These are phyloP conservation scores for Macaranga tanarius DNA, from an alignment of 441 rosid species.

Conservation along the genomic window DNA sequence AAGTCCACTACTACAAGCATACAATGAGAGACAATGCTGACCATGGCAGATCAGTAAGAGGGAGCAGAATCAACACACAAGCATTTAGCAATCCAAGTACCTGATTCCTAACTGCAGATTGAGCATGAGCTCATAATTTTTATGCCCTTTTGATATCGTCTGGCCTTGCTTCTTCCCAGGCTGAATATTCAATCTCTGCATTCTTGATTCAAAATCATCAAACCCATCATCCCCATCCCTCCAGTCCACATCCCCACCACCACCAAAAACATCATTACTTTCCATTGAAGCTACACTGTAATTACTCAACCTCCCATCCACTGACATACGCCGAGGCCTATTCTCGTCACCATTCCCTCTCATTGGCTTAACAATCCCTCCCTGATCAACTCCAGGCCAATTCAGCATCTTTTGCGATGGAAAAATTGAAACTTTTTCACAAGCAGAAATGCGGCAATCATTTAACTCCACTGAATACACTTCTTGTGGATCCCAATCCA, in stretches of 20 bases:
- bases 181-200: slow-evolving; percentile 39
- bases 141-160: slow-evolving; percentile 87
- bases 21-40: background rate
- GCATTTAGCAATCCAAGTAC: slow-evolving; percentile 34
- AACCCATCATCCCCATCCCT: slow-evolving; percentile 44
- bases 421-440: slow-evolving; percentile 56
- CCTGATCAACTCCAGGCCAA: slow-evolving; percentile 41
- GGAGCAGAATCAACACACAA: slow-evolving; percentile 15
- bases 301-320: slow-evolving; percentile 61
- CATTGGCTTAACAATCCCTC: slow-evolving; percentile 30
- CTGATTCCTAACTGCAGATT: slow-evolving; percentile 96
- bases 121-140: slow-evolving; percentile 96
- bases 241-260: slow-evolving; percentile 31
- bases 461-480: slow-evolving; percentile 51
- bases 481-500: slow-evolving; percentile 78
- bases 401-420: slow-evolving; percentile 83
- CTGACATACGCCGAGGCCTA: slow-evolving; percentile 50
- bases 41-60: slow-evolving; percentile 9
- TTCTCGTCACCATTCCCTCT: slow-evolving; percentile 30
- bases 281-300: slow-evolving; percentile 30
- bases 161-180: slow-evolving; percentile 72
- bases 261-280: slow-evolving; percentile 17
- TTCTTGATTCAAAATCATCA: slow-evolving; percentile 39
- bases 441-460: slow-evolving; percentile 52
- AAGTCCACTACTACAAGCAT: background rate